Evolutionary conservation across 139 green algal genomes (phyloP).

Genomic region (Chlorella vulgaris): DNA sequence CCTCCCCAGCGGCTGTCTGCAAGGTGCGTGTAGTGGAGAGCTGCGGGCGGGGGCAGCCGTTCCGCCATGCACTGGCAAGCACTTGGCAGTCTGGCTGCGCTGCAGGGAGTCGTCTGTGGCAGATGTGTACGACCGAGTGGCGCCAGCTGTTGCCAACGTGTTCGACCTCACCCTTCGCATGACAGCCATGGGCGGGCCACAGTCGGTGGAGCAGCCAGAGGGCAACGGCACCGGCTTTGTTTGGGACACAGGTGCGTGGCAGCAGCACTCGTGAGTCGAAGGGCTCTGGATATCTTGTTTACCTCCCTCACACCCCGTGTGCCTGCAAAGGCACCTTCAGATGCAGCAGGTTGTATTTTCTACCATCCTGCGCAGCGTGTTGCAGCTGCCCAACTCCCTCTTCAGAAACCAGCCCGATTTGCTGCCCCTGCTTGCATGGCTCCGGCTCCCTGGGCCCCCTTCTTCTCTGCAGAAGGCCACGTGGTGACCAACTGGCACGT

Average conservation of each 20-base stretch:
- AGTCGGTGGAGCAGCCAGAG: slow-evolving; percentile 62
- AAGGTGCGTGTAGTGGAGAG: background rate
- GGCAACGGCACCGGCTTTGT: slow-evolving; percentile 86
- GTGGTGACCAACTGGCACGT: slow-evolving; percentile 78
- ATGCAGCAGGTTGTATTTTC: no score
- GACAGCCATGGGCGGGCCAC: background rate
- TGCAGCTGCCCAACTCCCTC: no score
- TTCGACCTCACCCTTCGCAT: slow-evolving; percentile 68
- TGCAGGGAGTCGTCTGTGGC: slow-evolving; percentile 67
- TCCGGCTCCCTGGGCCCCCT: no score
- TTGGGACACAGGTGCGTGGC: slow-evolving; percentile 63
- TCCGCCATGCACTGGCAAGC: no score
- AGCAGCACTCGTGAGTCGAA: no score
- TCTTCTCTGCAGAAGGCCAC: slow-evolving; percentile 55
- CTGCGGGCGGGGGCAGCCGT: no score
- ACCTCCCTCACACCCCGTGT: no score
- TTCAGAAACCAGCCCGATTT: no score
- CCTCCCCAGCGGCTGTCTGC: slow-evolving; percentile 9
- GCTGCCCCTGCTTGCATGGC: background rate
- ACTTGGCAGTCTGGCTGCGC: no score
- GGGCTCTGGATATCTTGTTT: no score
- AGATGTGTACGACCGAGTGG: slow-evolving; percentile 61
- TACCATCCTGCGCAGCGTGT: no score
- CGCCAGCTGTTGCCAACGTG: slow-evolving; percentile 68
- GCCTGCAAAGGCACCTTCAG: no score